phyloP scores from a whole-genome alignment of 2,329 filamentous ascomycete genomes.

The Cladosporium halotolerans region DNA sequence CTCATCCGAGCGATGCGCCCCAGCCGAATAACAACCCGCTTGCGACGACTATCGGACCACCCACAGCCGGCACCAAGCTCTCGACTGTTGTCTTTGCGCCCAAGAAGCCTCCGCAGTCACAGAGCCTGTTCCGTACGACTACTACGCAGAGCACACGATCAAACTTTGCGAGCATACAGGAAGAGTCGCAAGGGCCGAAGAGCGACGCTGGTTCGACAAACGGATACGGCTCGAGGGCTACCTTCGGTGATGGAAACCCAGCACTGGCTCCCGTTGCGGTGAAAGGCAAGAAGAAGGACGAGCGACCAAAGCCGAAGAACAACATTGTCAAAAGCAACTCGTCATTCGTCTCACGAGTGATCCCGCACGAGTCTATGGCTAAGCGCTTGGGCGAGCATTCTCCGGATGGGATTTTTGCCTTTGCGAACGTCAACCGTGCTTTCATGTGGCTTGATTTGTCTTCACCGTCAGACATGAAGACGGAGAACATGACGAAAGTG shows the following conservation, averaged over 20 bases:
- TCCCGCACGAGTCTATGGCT: conserved; percentile 73
- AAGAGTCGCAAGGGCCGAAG: conserved; percentile 40
- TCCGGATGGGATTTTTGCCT: conserved; percentile 75
- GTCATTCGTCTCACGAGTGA: conserved; percentile 94
- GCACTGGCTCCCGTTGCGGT: conserved; percentile 57
- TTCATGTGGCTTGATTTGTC: conserved; percentile 94
- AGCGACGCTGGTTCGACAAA: conserved; percentile 41
- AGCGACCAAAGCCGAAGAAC: conserved; percentile 91
- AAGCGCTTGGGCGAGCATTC: conserved; percentile 76
- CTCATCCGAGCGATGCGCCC: conserved; percentile 89
- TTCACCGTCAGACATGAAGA: conserved; percentile 67
- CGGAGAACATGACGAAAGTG: conserved; percentile 90
- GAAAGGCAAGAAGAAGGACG: conserved; percentile 59
- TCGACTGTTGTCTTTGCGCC: conserved; percentile 68
- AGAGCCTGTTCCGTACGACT: conserved; percentile 36
- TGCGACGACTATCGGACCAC: conserved; percentile 76
- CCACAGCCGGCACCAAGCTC: conserved; percentile 75
- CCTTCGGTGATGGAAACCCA: conserved; percentile 82
- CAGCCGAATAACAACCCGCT: conserved; percentile 84
- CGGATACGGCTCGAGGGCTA: conserved; percentile 43
- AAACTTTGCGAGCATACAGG: conserved; percentile 40
- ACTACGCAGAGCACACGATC: conserved; percentile 34
- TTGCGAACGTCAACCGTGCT: conserved; percentile 91
- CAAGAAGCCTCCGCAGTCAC: conserved; percentile 34
- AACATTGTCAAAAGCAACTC: conserved; percentile 98